Conservation (phyloP, 192 early-diverging fungal species). For the Coemansia sp. region DNA sequence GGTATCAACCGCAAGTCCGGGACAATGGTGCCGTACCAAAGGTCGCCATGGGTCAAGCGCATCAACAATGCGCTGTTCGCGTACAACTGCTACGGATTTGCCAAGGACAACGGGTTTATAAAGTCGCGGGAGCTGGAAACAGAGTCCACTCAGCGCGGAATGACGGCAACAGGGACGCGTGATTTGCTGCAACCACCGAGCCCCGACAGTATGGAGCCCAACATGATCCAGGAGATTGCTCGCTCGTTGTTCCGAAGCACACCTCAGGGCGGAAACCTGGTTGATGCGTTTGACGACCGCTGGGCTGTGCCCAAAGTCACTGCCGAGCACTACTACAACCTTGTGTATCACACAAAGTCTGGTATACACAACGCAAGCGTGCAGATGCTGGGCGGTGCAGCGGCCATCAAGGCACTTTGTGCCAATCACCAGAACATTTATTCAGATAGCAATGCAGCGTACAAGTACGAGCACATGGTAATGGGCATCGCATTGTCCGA, state of each 20-base stretch:
- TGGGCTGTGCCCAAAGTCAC: slow-evolving; percentile 21
- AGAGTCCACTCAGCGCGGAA: not conserved
- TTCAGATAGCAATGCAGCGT: slow-evolving; percentile 6
- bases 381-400: slow-evolving; percentile 38
- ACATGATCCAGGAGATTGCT: not conserved
- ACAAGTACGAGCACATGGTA: slow-evolving; percentile 22
- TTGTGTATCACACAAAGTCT: slow-evolving; percentile 20
- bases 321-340: slow-evolving; percentile 36
- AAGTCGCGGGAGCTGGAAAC: not conserved
- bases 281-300: slow-evolving; percentile 27
- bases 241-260: not conserved
- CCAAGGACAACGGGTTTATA: slow-evolving; percentile 19
- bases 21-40: slow-evolving; percentile 18
- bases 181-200: not conserved
- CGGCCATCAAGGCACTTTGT: slow-evolving; percentile 22
- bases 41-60: slow-evolving; percentile 27
- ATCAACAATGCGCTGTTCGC: slow-evolving; percentile 24
- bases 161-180: not conserved
- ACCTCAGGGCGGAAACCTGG: slow-evolving; percentile 6
- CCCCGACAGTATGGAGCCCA: not conserved
- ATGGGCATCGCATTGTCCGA: slow-evolving; percentile 30
- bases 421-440: slow-evolving; percentile 3
- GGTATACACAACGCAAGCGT: slow-evolving; percentile 23
- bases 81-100: slow-evolving; percentile 20
- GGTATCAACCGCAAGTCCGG: slow-evolving; percentile 12